Base-by-base conservation (phyloP, 2,329 filamentous ascomycete species). In the Cyclaneusma minus region DNA sequence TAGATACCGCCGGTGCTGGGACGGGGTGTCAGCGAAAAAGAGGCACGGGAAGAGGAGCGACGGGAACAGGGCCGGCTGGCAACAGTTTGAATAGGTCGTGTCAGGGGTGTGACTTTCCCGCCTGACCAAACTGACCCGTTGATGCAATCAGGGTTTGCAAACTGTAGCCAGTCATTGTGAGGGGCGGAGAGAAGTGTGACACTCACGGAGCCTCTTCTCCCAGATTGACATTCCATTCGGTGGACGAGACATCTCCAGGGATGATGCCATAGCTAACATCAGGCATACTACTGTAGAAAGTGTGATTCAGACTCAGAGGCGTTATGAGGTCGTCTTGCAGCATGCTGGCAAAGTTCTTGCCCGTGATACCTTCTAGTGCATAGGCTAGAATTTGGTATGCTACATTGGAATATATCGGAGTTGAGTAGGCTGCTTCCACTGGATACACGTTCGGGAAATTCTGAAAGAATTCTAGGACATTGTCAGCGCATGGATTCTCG, bases 321-420 rank as follows among this genome's bases (percentile, higher is more conserved):
- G 26, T 17, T 21, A 55, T 28, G 1, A 58, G 30, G 19, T 44
- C 39, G n/a, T 40, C 29, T 13, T 44, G 19, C 11, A 55, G 41
- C 6, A 48, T 35, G 3, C 30, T 25, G 12, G 36, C 23, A 23
- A 50, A 45, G 5, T 37, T 27, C 12, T 39, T 42, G 6, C 49
- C 48, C 2, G 50, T 55, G 31, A 58, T 55, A 25, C 37, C 39
- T 32, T 56, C 48, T n/a, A 54, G 42, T 5, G 48, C 52, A 28
- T 52, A 56, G 3, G 42, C 40, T 4, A 56, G 38, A 17, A 56
- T 42, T 25, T 45, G 41, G 29, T 41, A 55, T 5, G 46, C 52
- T 1, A 45, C 35, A 34, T 58, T 55, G 25, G 48, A 46, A 32
- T 54, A 54, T 3, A 44, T 43, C 1, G 51, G 50, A 2, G 45